phyloP scores from a whole-genome alignment of 2,329 filamentous ascomycete species.

The Colletotrichum lupini region DNA sequence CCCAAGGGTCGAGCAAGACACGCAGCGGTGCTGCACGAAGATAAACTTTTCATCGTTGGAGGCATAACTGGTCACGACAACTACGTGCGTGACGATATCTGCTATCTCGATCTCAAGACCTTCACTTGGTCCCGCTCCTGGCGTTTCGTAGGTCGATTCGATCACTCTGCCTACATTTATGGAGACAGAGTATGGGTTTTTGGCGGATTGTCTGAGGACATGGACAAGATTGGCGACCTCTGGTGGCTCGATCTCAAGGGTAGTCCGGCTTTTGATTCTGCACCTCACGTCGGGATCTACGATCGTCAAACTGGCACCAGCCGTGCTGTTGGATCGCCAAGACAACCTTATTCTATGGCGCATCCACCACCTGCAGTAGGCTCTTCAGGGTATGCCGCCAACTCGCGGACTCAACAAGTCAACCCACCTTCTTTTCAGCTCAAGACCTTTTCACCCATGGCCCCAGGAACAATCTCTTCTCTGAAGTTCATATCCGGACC shows the following conservation, averaged over 20 bases:
- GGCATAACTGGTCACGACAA: conserved; percentile 96
- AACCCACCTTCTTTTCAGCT: conserved; percentile 74
- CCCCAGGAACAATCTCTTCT: conserved; percentile 89
- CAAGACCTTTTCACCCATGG: conserved; percentile 81
- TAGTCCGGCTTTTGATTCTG: conserved; percentile 83
- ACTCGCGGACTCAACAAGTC: conserved; percentile 74
- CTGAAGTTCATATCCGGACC: conserved; percentile 90
- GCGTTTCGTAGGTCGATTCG: conserved; percentile 94
- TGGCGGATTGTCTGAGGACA: conserved; percentile 92
- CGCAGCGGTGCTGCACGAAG: conserved; percentile 92
- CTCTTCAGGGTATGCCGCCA: conserved; percentile 73
- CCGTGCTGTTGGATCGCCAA: conserved; percentile 60
- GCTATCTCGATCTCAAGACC: conserved; percentile 95
- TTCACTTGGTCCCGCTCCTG: conserved; percentile 97
- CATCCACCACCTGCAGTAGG: conserved; percentile 62
- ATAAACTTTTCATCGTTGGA: conserved; percentile 95
- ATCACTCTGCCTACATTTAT: conserved; percentile 95
- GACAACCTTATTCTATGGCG: conserved; percentile 62
- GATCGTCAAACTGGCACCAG: conserved; percentile 57
- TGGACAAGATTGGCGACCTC: conserved; percentile 95
- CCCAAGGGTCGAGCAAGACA: conserved; percentile 93
- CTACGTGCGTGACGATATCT: conserved; percentile 93
- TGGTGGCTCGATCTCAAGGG: conserved; percentile 98
- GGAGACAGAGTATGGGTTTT: conserved; percentile 95
- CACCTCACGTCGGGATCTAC: conserved; percentile 66